Base-by-base conservation (phyloP, 176 grass and related monocot species). In the Cenchrus fungigraminus region DNA sequence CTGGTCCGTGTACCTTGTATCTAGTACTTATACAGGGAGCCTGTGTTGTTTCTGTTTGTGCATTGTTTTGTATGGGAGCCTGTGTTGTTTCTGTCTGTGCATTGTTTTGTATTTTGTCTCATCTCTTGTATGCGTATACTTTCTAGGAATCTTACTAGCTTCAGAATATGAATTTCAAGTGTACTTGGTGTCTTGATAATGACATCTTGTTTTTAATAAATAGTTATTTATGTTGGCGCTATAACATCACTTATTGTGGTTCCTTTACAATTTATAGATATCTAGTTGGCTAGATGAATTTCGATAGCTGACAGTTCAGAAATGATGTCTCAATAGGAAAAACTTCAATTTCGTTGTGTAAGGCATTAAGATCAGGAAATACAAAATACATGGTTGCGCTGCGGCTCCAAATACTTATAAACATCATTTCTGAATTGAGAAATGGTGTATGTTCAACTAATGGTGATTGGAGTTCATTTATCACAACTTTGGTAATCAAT, bases 401-500 rank as follows among this genome's bases (percentile, higher is more conserved):
- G 42, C 14, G 73, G 54, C 20, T 60, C 7, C 15, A 68, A 25
- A 22, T 61, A 37, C 6, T 3, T 85, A 40, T 25, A 42, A 22
- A 76, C 52, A 20, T 28, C 9, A 28, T 62, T 62, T 28, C 6
- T 25, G 59, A 25, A 25, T 62, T 28, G 9, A 62, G 20, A 62
- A 28, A 25, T 61, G 25, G 0, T 32, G 62, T 29, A 13, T 64
- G 60, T 6, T 6, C 62, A 65, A 65, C 0, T 32, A 65, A 46
- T 46, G n/a, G 43, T 70, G 31, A 55, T 78, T 20, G 45, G 14
- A 71, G 14, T 32, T 74, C 5, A 67, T 22, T 83, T 71, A 12
- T 82, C 42, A 28, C 64, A 64, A 15, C 44, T 81, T 75, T 51
- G 47, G 12, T 66, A 58, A 71, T 37, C 6, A 63, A 69, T 71